Percentiles rank a stretch among this genome's conserved stretches.
Conservation (phyloP, 768 basidiomycete genomes). For the Suillus lakei region DNA sequence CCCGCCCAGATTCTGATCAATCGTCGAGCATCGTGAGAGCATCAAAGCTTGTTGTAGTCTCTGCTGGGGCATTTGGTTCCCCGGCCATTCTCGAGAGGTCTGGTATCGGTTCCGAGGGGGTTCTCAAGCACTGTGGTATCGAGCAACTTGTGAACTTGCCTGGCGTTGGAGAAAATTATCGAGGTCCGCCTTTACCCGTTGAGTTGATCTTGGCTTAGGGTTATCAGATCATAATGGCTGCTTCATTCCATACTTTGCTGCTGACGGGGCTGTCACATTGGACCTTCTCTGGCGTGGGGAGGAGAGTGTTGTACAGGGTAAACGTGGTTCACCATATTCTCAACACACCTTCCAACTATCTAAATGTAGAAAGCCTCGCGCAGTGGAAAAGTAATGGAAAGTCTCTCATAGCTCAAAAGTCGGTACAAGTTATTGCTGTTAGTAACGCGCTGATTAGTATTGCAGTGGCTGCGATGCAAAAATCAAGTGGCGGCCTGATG, state of each 20-base stretch:
- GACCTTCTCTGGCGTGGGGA: conserved; percentile 49
- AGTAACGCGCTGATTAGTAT: not conserved
- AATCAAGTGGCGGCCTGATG: conserved; percentile 56
- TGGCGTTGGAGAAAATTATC: conserved; percentile 77
- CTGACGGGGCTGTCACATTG: conserved; percentile 51
- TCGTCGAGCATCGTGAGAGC: conserved; percentile 36
- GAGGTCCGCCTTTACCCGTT: no score
- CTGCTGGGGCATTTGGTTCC: conserved; percentile 59
- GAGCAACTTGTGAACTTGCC: conserved; percentile 65
- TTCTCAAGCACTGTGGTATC: conserved; percentile 55
- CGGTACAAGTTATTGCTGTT: conserved; percentile 8
- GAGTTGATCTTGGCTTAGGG: no score
- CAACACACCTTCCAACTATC: not conserved
- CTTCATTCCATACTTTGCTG: no score
- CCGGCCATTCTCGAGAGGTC: conserved; percentile 62
- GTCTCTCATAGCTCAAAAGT: conserved; percentile 63
- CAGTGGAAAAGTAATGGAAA: conserved; percentile 44
- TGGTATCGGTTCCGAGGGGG: conserved; percentile 63
- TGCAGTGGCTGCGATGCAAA: conserved; percentile 56
- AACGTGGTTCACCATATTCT: conserved; percentile 17
- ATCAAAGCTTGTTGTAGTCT: conserved; percentile 51
- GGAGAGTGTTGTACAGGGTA: conserved; percentile 44
- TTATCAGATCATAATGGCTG: no score
- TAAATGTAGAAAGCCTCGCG: conserved; percentile 26
- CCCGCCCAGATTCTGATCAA: conserved; percentile 25